phyloP scores from a whole-genome alignment of 164 flowering plant genomes.

The Houttuynia cordata region DNA sequence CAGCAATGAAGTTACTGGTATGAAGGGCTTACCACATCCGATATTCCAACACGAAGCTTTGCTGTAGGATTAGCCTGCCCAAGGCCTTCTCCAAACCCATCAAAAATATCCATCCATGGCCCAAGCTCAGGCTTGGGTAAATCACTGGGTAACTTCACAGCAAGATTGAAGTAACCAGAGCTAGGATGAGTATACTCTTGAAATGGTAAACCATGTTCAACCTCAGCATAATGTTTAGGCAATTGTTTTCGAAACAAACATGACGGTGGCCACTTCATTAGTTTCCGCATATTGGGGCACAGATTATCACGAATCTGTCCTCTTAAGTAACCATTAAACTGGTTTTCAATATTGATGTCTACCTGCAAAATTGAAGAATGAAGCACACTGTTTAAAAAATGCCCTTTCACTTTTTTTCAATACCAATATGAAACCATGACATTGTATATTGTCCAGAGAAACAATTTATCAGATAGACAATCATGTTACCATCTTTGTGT shows the following conservation, averaged over 20 bases:
- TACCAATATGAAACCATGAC: too few relatives aligned
- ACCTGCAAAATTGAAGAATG: constrained; percentile 28
- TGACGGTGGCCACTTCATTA: constrained; percentile 58
- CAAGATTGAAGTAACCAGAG: constrained; percentile 57
- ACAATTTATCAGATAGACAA: constrained; percentile 13
- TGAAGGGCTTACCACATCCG: constrained; percentile 51
- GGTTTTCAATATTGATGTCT: constrained; percentile 38
- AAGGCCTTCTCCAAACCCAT: constrained; percentile 44
- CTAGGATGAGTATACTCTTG: constrained; percentile 62
- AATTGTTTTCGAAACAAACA: constrained; percentile 42
- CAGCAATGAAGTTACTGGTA: neutral
- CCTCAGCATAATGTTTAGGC: constrained; percentile 40
- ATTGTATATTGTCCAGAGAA: neutral
- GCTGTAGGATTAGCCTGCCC: constrained; percentile 41
- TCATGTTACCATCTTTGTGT: constrained; percentile 13
- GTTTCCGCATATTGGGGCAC: constrained; percentile 41
- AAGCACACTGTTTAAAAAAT: neutral
- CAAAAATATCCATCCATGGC: constrained; percentile 43
- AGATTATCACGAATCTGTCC: constrained; percentile 23
- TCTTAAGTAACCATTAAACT: constrained; percentile 39
- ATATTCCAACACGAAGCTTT: constrained; percentile 33
- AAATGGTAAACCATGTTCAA: constrained; percentile 43
- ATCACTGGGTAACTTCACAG: constrained; percentile 39
- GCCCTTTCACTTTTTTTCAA: neutral
- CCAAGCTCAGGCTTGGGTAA: constrained; percentile 34